A percentile compares a stretch with the other conserved stretches of the same genome.
These are phyloP conservation scores for Leccinellum rugosiceps DNA, from an alignment of 768 basidiomycete genomes.

Conservation along the genomic window DNA sequence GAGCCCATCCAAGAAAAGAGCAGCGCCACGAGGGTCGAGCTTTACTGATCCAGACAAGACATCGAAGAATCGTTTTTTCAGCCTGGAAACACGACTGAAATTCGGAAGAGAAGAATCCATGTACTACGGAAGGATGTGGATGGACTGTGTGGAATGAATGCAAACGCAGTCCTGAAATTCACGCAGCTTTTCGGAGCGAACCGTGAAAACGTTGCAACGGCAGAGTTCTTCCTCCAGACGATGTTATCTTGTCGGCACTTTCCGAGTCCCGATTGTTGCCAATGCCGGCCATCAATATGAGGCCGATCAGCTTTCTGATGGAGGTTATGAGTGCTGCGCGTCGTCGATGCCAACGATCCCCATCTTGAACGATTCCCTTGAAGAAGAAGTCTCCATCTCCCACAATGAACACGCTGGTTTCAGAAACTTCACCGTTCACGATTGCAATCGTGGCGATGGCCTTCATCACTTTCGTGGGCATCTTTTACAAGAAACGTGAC, in stretches of 20 bases:
- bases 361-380: neutral
- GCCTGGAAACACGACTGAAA: conserved; percentile 7
- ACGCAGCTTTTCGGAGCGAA: too few relatives aligned
- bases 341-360: neutral
- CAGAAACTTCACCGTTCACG: neutral
- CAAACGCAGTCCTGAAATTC: too few relatives aligned
- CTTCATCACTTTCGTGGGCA: neutral
- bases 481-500: neutral
- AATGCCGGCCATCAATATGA: too few relatives aligned
- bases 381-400: neutral
- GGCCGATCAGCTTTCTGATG: too few relatives aligned
- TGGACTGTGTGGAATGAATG: too few relatives aligned
- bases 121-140: too few relatives aligned
- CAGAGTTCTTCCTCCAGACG: too few relatives aligned
- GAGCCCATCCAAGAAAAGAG: conserved; percentile 46
- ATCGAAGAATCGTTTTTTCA: conserved; percentile 35
- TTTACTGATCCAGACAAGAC: conserved; percentile 29
- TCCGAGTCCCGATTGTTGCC: too few relatives aligned
- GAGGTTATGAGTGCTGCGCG: neutral
- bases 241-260: too few relatives aligned
- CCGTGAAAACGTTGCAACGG: too few relatives aligned
- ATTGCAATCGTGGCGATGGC: neutral
- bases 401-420: neutral
- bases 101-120: neutral
- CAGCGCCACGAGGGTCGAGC: conserved; percentile 21